Base-by-base conservation (phyloP, 2,329 filamentous ascomycete genomes). In the Phyllosticta citriasiana region DNA sequence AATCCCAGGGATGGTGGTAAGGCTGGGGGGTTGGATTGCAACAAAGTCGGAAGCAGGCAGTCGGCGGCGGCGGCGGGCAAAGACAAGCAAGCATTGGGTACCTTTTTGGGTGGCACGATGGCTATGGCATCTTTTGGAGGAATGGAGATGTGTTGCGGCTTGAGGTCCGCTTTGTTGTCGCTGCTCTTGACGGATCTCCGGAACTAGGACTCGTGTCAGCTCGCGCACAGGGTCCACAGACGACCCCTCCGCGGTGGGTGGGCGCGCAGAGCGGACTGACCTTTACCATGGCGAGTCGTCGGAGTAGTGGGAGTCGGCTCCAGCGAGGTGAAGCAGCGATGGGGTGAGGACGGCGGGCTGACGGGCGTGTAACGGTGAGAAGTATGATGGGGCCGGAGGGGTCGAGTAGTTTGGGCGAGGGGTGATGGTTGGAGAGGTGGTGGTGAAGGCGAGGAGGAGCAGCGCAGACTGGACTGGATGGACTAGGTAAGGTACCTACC, bases 41-140 rank as follows among this genome's bases (percentile, higher is more conserved):
- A 35, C 51, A 57, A 50, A 19, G 53, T 57, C 27, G 33, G 59
- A 26, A 47, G 55, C 56, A 53, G 60, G 27, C 52, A 52, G 33
- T 30, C 27, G 27, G 27, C 27, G 50, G 62, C 54, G 57, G 19
- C 55, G 54, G 35, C 47, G 53, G 50, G 25, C 52, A 51, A 22
- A 22, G 54, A 24, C 33, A 60, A 62, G 51, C 8, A 73, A 79
- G 68, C 74, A 47, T 47, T n/a, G 16, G 40, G 40, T 47, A 95
- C 91, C 86, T 96, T 96, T 77, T 96, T 96, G 1, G 92, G 92
- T 59, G 92, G 91, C 26, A 94, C 84, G 71, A 96, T 96, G 58
- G 91, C 91, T 66, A 93, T 84, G 51, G 90, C 88, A 61, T 91
- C 88, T 75, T 96, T 96, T 65, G 88, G 87, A 16, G 87, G 85